Base-by-base conservation (phyloP, 495 filamentous ascomycete genomes). In the Choiromyces venosus region DNA sequence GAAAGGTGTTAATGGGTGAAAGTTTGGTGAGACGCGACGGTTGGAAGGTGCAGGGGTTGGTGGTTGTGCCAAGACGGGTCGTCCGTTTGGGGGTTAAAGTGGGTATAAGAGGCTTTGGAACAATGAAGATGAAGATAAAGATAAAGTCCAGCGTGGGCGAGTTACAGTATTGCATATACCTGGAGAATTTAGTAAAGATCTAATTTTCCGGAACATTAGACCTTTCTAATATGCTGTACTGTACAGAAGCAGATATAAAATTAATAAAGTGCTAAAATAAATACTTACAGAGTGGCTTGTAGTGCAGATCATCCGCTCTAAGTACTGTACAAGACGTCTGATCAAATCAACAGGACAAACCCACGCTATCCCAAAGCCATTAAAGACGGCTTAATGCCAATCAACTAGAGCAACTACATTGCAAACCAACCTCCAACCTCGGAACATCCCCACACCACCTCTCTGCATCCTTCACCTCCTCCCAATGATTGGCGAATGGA, bases 381-480 rank as follows among this genome's bases (percentile, higher is more conserved):
- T 29, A 14, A 29, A 29, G 25, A 61, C 25, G 52, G 25, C 12
- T 2, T 16, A 61, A 61, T n/a, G 25, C 25, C 25, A 4, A 29
- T 71, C 38, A 77, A 42, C 75, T 77, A 29, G 74, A 77, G 82
- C 95, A 99, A 81, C 91, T 94, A 83, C 95, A 99, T 86, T 97
- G 94, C 88, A 96, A 88, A 61, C 89, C 91, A 78, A 92, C 86
- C 82, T 87, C 87, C 61, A 84, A 83, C 82, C 84, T 89, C 14
- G 95, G 95, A 69, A 97, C 93, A 84, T 97, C 93, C 12, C 92
- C 90, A 73, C 90, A 94, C 84, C 91, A 97, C 77, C 96, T 86
- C 78, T 89, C 86, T 74, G 69, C 68, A 75, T 96, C 93, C 81
- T 95, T 92, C 37, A 88, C 88, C 76, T 81, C 83, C 74, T 93